These are phyloP conservation scores for Lactarius vividus DNA, from an alignment of 768 basidiomycete species.

Conservation along the genomic window DNA sequence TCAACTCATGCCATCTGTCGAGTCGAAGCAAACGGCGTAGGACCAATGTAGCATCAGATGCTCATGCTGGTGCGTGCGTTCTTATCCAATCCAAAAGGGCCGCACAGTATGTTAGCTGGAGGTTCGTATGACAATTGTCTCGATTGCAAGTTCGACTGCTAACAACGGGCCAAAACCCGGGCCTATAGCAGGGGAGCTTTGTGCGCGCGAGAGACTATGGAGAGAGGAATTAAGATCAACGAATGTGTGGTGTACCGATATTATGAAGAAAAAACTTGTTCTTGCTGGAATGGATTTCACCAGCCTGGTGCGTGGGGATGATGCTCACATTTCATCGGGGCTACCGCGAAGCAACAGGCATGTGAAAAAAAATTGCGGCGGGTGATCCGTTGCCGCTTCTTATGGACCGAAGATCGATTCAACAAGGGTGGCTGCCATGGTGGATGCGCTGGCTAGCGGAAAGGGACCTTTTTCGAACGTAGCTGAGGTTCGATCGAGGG, in stretches of 20 bases:
- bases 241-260: constrained; percentile 10
- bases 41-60: neutral
- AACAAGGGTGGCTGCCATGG: constrained; percentile 6
- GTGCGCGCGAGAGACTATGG: neutral
- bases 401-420: constrained; percentile 45
- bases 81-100: neutral
- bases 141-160: neutral
- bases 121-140: constrained; percentile 3
- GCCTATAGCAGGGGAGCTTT: neutral
- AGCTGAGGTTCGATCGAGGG: constrained; percentile 46
- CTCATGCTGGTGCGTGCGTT: neutral
- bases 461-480: constrained; percentile 50
- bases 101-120: neutral
- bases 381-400: constrained; percentile 33
- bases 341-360: constrained; percentile 29
- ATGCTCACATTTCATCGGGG: constrained; percentile 20
- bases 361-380: constrained; percentile 32
- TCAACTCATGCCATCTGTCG: too few species aligned
- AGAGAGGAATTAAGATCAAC: constrained; percentile 4
- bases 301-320: constrained; percentile 22
- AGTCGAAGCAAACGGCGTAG: neutral
- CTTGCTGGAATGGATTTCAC: constrained; percentile 7
- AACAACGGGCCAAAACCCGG: neutral
- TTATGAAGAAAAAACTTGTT: neutral
- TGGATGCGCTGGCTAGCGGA: constrained; percentile 38